Evolutionary conservation across 345 rosid genomes (phyloP), one percentile per base, ranked within the genome.

Genomic region (Pugionium dolabratum): DNA sequence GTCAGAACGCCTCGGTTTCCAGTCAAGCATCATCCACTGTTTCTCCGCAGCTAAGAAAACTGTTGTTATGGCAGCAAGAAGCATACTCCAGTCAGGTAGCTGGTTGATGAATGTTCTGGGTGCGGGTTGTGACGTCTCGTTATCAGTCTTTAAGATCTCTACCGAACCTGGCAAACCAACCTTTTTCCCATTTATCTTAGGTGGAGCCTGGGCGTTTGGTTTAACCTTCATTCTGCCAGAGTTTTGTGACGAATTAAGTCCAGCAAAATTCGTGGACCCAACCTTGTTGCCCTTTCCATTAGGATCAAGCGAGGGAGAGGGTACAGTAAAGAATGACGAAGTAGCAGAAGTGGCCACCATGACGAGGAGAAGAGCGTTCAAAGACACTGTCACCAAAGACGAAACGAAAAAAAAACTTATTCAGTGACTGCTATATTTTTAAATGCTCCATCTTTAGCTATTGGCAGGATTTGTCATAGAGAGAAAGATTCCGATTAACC

Each of bases 11-110:
- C 85, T 85, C 0, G 97, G 96, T 75, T 95, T 95, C 97, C 96
- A 91, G 59, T 94, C 99, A 56, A 94, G 97, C 97, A 90, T 94
- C 95, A 82, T 94, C 96, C 97, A 94, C 76, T 94, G 99, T 79
- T 94, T 94, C 84, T 94, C 99, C 3, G 99, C 99, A 0, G 99
- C 99, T 84, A 94, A 76, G 74, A 94, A 94, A 62, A 94, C 73
- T 0, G 99, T 94, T 3, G 99, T 94, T 0, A 94, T 91, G 35
- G 99, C 99, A 67, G 99, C 99, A 43, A 91, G 96, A 76, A 94
- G 96, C 97, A 94, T 91, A 71, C 99, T 91, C 99, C 99, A 94
- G 47, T 94, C 99, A 65, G 99, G 99, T 66, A 94, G 27, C 74
- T 87, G 95, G 76, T 94, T 94, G 54, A 91, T 91, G 79, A 91